Conservation (phyloP, 192 early-diverging fungal genomes). For the Coemansia asiatica region DNA sequence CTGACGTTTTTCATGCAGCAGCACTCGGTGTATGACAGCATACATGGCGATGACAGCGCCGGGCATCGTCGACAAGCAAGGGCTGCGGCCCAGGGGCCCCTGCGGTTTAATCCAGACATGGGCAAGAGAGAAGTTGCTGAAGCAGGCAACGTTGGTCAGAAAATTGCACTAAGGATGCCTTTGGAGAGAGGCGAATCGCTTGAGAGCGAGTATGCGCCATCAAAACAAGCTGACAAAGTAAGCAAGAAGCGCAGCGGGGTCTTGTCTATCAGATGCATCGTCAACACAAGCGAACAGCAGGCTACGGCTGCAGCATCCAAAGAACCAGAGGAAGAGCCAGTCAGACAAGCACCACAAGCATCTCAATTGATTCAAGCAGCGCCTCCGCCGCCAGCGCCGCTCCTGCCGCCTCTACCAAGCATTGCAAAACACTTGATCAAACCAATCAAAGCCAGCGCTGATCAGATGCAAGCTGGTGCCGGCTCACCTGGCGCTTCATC, state of each 20-base stretch:
- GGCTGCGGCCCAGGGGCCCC: constrained; percentile 12
- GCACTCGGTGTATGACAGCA: constrained; percentile 5
- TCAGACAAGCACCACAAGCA: neutral
- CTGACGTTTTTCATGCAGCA: constrained; percentile 22
- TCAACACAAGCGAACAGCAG: constrained; percentile 4
- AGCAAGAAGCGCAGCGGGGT: constrained; percentile 8
- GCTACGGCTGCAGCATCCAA: neutral
- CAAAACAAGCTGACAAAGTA: neutral
- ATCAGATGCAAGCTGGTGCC: constrained; percentile 3
- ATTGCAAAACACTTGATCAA: neutral
- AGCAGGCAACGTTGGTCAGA: neutral
- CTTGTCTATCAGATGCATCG: constrained; percentile 9
- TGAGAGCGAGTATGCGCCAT: neutral
- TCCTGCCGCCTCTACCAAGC: neutral
- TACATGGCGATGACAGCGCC: neutral
- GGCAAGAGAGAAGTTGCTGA: neutral
- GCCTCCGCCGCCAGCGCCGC: neutral
- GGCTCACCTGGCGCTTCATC: neutral
- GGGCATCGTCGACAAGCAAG: neutral
- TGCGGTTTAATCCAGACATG: constrained; percentile 19
- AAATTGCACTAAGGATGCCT: neutral
- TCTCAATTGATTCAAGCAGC: neutral
- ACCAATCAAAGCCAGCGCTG: neutral
- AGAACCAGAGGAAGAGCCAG: neutral
- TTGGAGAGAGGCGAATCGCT: neutral